A percentile compares a stretch with the other conserved stretches of the same genome.
Evolutionary conservation across 352 stramenopile species (phyloP).

Genomic region (Pythium biforme): DNA sequence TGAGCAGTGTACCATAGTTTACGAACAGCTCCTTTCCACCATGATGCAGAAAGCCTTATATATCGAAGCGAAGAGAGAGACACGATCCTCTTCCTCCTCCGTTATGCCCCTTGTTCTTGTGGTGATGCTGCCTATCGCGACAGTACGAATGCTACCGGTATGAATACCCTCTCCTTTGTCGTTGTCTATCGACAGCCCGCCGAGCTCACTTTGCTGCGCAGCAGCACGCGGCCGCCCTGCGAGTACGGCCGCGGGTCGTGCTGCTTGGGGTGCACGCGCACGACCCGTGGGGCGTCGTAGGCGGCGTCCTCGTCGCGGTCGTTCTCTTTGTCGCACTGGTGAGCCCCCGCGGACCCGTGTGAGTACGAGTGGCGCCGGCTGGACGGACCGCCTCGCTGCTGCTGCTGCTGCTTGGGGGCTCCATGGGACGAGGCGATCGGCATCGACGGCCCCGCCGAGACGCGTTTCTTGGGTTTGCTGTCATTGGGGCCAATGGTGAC

Average conservation of each 20-base stretch:
- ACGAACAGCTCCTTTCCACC: background rate
- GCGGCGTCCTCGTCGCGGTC: constrained; percentile 2
- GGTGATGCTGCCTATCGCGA: background rate
- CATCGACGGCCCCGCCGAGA: constrained; percentile 17
- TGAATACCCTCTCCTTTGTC: background rate
- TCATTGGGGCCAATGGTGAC: constrained; percentile 4
- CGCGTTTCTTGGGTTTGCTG: constrained; percentile 41
- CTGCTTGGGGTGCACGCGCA: constrained; percentile 64
- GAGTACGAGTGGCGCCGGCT: constrained; percentile 41
- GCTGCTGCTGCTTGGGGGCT: constrained; percentile 13
- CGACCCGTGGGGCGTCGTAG: constrained; percentile 39
- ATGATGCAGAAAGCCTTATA: constrained; percentile 13
- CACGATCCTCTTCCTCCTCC: background rate
- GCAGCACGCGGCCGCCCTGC: constrained; percentile 37
- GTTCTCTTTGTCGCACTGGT: background rate
- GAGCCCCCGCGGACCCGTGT: too few species aligned
- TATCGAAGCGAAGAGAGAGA: too few species aligned
- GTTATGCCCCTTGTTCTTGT: too few species aligned
- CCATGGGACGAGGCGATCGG: too few species aligned
- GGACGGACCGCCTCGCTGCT: background rate
- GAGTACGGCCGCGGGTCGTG: constrained; percentile 52
- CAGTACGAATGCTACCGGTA: background rate
- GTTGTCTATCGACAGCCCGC: constrained; percentile 33
- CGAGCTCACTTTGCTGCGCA: constrained; percentile 53
- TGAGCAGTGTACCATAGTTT: constrained; percentile 8